A percentile compares a stretch with the other conserved stretches of the same genome.
phyloP scores from a whole-genome alignment of 495 filamentous ascomycete genomes.

The Aspergillus panamensis region DNA sequence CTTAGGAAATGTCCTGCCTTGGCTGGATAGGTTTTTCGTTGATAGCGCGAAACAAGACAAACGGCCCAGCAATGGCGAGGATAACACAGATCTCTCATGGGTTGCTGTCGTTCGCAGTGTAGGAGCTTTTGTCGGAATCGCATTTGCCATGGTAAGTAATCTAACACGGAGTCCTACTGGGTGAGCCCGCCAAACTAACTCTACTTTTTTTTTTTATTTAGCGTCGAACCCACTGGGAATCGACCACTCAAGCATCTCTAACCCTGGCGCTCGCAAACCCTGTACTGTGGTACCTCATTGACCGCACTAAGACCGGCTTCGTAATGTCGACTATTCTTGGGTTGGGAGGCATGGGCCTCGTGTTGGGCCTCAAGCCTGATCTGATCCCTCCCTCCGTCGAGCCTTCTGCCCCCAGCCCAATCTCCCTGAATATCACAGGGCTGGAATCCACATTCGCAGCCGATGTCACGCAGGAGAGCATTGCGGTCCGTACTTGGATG shows the following conservation, averaged over 20 bases:
- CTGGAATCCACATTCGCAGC: conserved; percentile 46
- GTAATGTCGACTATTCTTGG: conserved; percentile 69
- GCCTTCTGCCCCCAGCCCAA: conserved; percentile 39
- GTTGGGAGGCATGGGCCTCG: conserved; percentile 64
- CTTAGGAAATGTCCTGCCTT: conserved; percentile 77
- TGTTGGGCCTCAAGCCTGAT: conserved; percentile 69
- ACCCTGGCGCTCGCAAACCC: conserved; percentile 91
- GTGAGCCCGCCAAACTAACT: conserved; percentile 11
- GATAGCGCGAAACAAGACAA: conserved; percentile 25
- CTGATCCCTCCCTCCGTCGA: conserved; percentile 60
- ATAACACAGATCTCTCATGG: conserved; percentile 60
- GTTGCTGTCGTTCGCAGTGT: conserved; percentile 78
- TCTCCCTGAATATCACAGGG: conserved; percentile 33
- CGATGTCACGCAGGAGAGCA: conserved; percentile 64
- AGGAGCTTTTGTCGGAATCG: conserved; percentile 92
- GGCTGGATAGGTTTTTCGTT: conserved; percentile 69
- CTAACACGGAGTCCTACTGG: no score
- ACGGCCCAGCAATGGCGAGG: conserved; percentile 25
- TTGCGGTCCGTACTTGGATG: conserved; percentile 83
- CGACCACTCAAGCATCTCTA: conserved; percentile 85
- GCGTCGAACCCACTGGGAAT: conserved; percentile 88
- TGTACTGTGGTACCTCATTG: conserved; percentile 92
- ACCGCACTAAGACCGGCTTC: conserved; percentile 83
- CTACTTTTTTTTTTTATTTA: conserved; percentile 34
- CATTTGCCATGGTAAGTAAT: conserved; percentile 82